Percentiles rank a stretch among this genome's conserved stretches.
phyloP scores from a whole-genome alignment of 1,284 basidiomycete species.

The Sphaerobolus stellatus region DNA sequence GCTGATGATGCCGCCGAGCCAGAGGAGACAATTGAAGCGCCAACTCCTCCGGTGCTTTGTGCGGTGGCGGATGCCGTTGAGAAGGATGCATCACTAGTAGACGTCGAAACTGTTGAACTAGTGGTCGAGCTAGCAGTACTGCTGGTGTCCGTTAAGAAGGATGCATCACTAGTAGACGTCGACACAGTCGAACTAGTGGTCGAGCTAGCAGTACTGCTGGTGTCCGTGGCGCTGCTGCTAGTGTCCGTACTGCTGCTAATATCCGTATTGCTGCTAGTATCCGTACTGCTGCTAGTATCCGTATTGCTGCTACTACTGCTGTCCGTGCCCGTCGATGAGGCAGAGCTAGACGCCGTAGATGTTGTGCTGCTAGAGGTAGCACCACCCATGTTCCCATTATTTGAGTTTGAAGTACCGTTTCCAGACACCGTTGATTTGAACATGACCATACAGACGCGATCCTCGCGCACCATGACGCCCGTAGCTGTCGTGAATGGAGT shows the following conservation, averaged over 20 bases:
- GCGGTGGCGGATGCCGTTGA: neutral
- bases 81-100: conserved; percentile 5
- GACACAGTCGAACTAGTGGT: conserved; percentile 8
- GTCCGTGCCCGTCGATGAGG: no score
- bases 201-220: no score
- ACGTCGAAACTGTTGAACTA: conserved; percentile 12
- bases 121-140: conserved; percentile 19
- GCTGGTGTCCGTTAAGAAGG: conserved; percentile 1
- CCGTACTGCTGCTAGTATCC: no score
- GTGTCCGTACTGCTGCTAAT: no score
- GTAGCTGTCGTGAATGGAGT: conserved; percentile 56
- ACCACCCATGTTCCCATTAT: neutral
- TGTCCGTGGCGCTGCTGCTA: no score
- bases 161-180: conserved; percentile 2
- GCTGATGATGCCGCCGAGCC: conserved; percentile 8
- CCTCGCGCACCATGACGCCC: conserved; percentile 50
- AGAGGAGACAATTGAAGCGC: neutral
- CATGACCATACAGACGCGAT: conserved; percentile 53
- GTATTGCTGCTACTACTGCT: no score
- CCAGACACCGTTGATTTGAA: conserved; percentile 21
- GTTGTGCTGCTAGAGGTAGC: conserved; percentile 5
- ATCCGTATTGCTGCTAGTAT: no score
- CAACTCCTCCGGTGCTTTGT: neutral
- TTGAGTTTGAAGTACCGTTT: conserved; percentile 6
- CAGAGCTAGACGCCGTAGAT: no score